Evolutionary conservation across 2,329 filamentous ascomycete genomes (phyloP).

Genomic region (Botryotinia calthae): DNA sequence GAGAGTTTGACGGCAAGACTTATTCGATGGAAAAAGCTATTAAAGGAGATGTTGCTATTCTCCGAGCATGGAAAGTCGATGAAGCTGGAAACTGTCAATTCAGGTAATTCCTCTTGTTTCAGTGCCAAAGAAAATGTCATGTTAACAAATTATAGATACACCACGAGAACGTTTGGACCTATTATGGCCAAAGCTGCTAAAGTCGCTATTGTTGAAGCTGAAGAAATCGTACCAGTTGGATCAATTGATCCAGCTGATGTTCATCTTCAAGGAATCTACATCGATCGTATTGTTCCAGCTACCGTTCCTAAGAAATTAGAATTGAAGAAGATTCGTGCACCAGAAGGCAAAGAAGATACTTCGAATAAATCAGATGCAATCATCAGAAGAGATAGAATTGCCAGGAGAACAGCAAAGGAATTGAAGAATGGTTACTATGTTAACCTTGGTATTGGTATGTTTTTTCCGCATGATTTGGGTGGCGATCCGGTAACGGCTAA

Average conservation of each 20-base stretch:
- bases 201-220: constrained; percentile 77
- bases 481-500: constrained; percentile 36
- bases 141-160: constrained; percentile 44
- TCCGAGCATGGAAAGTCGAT: constrained; percentile 75
- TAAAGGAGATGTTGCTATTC: constrained; percentile 71
- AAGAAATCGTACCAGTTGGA: constrained; percentile 74
- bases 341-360: constrained; percentile 74
- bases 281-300: constrained; percentile 74
- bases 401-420: constrained; percentile 73
- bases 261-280: constrained; percentile 76
- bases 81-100: constrained; percentile 66
- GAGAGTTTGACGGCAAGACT: constrained; percentile 67
- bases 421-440: constrained; percentile 75
- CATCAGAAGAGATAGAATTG: constrained; percentile 67
- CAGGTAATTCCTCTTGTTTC: constrained; percentile 3
- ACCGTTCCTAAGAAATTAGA: constrained; percentile 71
- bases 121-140: constrained; percentile 32
- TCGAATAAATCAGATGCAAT: constrained; percentile 51
- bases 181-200: constrained; percentile 79
- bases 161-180: constrained; percentile 70
- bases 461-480: background rate
- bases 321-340: constrained; percentile 55
- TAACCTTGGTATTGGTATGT: constrained; percentile 70
- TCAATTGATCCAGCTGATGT: constrained; percentile 70
- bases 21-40: constrained; percentile 78